Evolutionary conservation across 1,284 basidiomycete genomes (phyloP).

Genomic region (Ceratorhiza oryzae-sativae): DNA sequence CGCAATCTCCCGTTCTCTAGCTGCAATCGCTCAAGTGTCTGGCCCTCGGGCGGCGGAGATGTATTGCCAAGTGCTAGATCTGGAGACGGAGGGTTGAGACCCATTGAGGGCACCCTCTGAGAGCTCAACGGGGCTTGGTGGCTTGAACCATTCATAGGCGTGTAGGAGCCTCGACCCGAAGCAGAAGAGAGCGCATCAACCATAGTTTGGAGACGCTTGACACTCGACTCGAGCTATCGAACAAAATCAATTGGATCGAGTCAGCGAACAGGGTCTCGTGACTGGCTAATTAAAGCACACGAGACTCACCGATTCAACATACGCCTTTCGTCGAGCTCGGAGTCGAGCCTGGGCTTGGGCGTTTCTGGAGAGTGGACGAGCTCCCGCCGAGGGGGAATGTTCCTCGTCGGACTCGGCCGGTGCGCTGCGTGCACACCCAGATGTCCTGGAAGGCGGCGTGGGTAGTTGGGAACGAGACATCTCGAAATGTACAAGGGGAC

Average conservation of each 20-base stretch:
- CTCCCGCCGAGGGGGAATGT: neutral
- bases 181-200: conserved; percentile 13
- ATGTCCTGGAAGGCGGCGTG: neutral
- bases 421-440: neutral
- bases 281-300: neutral
- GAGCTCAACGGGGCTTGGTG: neutral
- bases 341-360: conserved; percentile 27
- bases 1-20: conserved; percentile 19
- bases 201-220: conserved; percentile 14
- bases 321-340: conserved; percentile 21
- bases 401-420: conserved; percentile 17
- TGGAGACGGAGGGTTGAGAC: neutral
- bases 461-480: conserved; percentile 2
- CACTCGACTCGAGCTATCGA: conserved; percentile 12
- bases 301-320: conserved; percentile 20
- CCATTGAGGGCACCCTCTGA: neutral
- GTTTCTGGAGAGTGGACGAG: conserved; percentile 12
- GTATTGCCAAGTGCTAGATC: no score
- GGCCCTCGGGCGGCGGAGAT: neutral
- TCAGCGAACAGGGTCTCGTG: neutral
- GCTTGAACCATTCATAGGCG: neutral
- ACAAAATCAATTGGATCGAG: neutral
- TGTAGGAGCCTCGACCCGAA: neutral
- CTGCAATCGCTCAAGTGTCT: neutral
- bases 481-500: neutral